Evolutionary conservation across 371 early-diverging fungal species (phyloP), one percentile per base, ranked within the genome.

Genomic region (Mucor plumbeus): DNA sequence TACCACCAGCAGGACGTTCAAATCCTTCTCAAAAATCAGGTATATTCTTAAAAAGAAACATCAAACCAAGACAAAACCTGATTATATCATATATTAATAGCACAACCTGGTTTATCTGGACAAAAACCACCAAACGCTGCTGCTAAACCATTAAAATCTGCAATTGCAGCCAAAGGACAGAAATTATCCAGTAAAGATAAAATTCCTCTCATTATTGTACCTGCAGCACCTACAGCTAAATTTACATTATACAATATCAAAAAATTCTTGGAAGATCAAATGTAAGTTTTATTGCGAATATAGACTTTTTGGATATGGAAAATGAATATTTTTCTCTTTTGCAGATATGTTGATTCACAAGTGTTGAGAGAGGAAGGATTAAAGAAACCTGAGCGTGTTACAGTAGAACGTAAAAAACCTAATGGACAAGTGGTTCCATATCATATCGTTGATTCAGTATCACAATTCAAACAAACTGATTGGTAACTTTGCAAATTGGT

Each of bases 161-260:
- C 39, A 26, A 59, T 41, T 26, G 71, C 61, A 14, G 54, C 21
- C 1, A 72, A 72, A 55, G 53, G 40, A 11, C 67, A 71, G n/a
- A 72, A 68, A 31, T 15, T 74, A 61, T 65, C 67, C 17, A 50
- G 38, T 35, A 59, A 71, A 73, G 80, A 80, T 31, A 78, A 69
- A 47, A 88, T 88, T 53, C 95, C 96, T 8, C 92, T 95, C 44
- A 95, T 97, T 63, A 89, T 97, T 58, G 92, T 97, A 13, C 97
- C 97, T 11, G 91, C 95, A 0, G 93, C 91, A 17, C 80, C 91
- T 7, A 93, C 93, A 4, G 86, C 95, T 4, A 87, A 91, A 74
- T 69, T 97, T 47, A 95, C 89, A 54, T 77, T 97, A 75, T 92
- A 90, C 75, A 97, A 97, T 70, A 88, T 93, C 59, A 88, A 92